Conservation (phyloP, 2,329 filamentous ascomycete genomes). For the Penicillium sp. region DNA sequence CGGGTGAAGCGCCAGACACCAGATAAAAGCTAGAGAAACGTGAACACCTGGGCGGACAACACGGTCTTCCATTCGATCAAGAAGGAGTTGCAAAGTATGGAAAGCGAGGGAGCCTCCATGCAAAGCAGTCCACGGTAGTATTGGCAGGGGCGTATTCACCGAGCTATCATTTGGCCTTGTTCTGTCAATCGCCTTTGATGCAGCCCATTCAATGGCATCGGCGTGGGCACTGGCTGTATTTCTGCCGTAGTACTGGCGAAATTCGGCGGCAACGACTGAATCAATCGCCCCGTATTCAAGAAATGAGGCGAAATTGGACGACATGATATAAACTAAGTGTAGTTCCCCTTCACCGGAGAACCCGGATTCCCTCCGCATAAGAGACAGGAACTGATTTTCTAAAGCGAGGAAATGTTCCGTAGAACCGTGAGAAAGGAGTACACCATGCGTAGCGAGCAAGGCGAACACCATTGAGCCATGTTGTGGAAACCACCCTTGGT, state of each 20-base stretch:
- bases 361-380: slow-evolving; percentile 50
- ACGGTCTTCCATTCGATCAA: slow-evolving; percentile 49
- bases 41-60: slow-evolving; percentile 56
- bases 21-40: slow-evolving; percentile 54
- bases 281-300: slow-evolving; percentile 53
- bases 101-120: slow-evolving; percentile 44
- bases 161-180: not conserved
- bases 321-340: slow-evolving; percentile 54
- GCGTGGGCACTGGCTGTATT: slow-evolving; percentile 8
- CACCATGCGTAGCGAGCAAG: slow-evolving; percentile 55
- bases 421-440: slow-evolving; percentile 43
- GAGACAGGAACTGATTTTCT: slow-evolving; percentile 41
- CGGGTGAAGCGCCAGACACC: slow-evolving; percentile 39
- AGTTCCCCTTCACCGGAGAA: slow-evolving; percentile 50
- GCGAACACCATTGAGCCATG: slow-evolving; percentile 44
- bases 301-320: slow-evolving; percentile 56
- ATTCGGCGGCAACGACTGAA: slow-evolving; percentile 27
- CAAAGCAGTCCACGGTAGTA: slow-evolving; percentile 27
- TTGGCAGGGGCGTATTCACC: slow-evolving; percentile 6
- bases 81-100: slow-evolving; percentile 43
- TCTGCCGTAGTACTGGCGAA: slow-evolving; percentile 18
- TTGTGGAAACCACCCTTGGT: slow-evolving; percentile 38
- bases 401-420: slow-evolving; percentile 40
- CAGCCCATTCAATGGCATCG: slow-evolving; percentile 21
- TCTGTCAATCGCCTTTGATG: not conserved